Evolutionary conservation across 2,329 filamentous ascomycete species (phyloP), one percentile per base, ranked within the genome.

Genomic region (Aulographum hederae): DNA sequence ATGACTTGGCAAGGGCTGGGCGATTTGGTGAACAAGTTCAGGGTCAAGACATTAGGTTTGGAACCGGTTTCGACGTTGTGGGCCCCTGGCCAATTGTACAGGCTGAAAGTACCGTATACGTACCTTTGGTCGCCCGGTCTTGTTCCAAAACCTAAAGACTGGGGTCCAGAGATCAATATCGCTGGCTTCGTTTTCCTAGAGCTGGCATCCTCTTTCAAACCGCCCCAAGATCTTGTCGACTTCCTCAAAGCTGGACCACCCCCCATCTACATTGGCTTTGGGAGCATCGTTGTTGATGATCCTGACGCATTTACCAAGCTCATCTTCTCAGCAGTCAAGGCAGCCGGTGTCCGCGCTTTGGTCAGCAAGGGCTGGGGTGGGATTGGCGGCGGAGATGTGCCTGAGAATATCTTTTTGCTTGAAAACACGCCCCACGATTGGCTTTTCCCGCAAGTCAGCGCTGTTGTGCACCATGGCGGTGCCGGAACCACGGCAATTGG

Each of bases 1-100:
- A 72, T 93, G 64, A 85, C 84, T 8, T 92, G 82, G 82, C 82
- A 93, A 53, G 84, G 82, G 0, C 57, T 93, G 3, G 85, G 85
- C 23, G 85, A 94, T 51, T 62, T 94, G 4, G 86, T 94, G 47
- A 94, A 95, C 46, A 67, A 73, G 8, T 94, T 93, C 45, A 66
- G 85, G 32, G 73, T 76, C 40, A 73, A 73, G 36, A 69, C 68
- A 11, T 62, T 92, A 1, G 76, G 78, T 17, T 58, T 94, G 1
- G 78, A 89, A 28, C 68, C 77, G 0, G 63, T 94, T 26, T 82
- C 78, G 37, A 59, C 81, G 5, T 73, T 91, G 30, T 86, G 78
- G 67, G 85, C 79, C 2, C 82, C 85, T 6, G 32, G 32, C 10
- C 33, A 32, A 25, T 14, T 37, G 12, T 31, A 36, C 19, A 71